These are phyloP conservation scores for Vaccinium macrocarpon DNA, from an alignment of 148 eudicot species.

Conservation along the genomic window DNA sequence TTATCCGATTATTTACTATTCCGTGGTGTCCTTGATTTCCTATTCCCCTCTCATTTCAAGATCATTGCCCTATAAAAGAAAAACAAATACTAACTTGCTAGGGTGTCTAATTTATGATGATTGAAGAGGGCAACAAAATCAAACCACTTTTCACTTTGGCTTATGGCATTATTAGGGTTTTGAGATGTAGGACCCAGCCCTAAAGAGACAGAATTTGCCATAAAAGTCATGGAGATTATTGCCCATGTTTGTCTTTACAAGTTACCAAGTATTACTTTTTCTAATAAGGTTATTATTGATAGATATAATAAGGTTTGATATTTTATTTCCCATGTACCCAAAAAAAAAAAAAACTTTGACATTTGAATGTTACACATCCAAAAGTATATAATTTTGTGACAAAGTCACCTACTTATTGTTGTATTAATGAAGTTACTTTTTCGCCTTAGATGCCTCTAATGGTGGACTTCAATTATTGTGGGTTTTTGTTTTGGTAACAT, in stretches of 20 bases:
- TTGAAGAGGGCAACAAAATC: slow-evolving; percentile 22
- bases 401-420: slow-evolving; percentile 6
- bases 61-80: slow-evolving; percentile 24
- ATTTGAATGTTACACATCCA: slow-evolving; percentile 18
- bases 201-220: slow-evolving; percentile 13
- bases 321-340: neutral
- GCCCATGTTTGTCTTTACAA: slow-evolving; percentile 45
- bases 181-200: slow-evolving; percentile 15
- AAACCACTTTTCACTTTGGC: slow-evolving; percentile 24
- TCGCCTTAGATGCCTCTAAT: neutral
- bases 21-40: neutral
- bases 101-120: slow-evolving; percentile 22
- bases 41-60: slow-evolving; percentile 7
- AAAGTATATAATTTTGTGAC: slow-evolving; percentile 14
- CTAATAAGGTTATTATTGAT: slow-evolving; percentile 13
- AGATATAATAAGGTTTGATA: slow-evolving; percentile 19
- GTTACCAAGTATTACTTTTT: slow-evolving; percentile 10
- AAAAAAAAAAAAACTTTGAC: slow-evolving; percentile 14
- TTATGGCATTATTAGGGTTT: slow-evolving; percentile 28
- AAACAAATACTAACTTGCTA: slow-evolving; percentile 5
- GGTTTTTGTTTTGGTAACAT: neutral
- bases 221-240: slow-evolving; percentile 40
- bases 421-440: neutral
- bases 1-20: neutral
- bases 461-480: neutral